These are phyloP conservation scores for Dactylellina cionopaga DNA, from an alignment of 2,329 filamentous ascomycete species.

Conservation along the genomic window DNA sequence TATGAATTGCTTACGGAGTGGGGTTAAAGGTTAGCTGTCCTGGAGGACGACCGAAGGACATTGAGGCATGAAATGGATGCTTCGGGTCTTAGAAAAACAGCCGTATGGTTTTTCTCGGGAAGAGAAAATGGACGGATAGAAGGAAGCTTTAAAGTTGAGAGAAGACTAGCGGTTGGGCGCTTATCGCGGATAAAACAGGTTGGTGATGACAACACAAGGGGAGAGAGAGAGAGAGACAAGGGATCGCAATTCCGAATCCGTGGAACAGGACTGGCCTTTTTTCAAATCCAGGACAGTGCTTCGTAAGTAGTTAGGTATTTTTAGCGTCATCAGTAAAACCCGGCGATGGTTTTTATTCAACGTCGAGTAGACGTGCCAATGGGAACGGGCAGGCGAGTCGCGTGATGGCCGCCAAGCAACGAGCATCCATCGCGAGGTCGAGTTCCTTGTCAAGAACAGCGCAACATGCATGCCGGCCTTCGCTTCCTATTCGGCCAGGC, in stretches of 20 bases:
- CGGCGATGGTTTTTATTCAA: no score
- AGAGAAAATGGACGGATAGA: not conserved
- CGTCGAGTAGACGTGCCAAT: constrained; percentile 21
- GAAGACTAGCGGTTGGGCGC: constrained; percentile 19
- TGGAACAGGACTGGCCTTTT: not conserved
- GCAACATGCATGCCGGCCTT: constrained; percentile 33
- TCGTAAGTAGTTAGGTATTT: no score
- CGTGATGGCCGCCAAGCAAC: constrained; percentile 43
- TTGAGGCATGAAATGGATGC: constrained; percentile 34
- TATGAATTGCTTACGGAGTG: constrained; percentile 53
- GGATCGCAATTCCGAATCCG: not conserved
- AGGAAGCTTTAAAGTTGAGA: not conserved
- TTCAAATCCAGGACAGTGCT: no score
- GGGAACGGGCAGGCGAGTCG: constrained; percentile 24
- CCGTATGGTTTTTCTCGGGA: not conserved
- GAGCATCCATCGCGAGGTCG: constrained; percentile 25
- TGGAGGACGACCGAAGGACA: constrained; percentile 56
- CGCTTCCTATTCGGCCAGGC: constrained; percentile 34
- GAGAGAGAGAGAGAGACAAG: no score
- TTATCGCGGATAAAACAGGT: constrained; percentile 41
- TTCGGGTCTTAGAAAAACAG: no score
- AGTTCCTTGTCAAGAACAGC: constrained; percentile 23
- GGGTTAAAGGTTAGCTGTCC: constrained; percentile 56
- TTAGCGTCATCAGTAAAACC: no score
- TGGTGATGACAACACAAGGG: not conserved